A percentile compares a stretch with the other conserved stretches of the same genome.
Conservation (phyloP, 208 protist genomes). For the Trypanosoma melophagium region DNA sequence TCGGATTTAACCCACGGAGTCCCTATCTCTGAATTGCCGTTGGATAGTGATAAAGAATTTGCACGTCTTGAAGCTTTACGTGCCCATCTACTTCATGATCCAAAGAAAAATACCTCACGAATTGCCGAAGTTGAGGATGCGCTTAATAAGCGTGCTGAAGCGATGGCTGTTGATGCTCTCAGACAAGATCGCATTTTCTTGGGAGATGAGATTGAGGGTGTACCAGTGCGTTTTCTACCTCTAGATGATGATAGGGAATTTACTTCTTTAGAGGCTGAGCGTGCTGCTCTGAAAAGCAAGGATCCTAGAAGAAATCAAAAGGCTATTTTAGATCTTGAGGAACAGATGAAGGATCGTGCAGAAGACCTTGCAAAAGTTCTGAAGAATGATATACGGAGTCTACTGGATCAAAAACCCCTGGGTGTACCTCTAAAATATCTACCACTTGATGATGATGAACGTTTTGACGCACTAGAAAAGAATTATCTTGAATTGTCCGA, state of each 20-base stretch:
- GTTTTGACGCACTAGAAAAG: constrained; percentile 52
- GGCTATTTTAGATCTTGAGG: constrained; percentile 59
- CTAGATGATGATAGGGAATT: constrained; percentile 71
- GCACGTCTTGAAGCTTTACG: constrained; percentile 46
- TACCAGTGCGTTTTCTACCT: constrained; percentile 59
- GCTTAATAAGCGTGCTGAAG: constrained; percentile 60
- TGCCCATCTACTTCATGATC: constrained; percentile 55
- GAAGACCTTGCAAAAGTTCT: constrained; percentile 50
- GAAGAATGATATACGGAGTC: constrained; percentile 49
- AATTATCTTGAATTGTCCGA: constrained; percentile 58
- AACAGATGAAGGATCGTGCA: constrained; percentile 74
- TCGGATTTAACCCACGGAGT: constrained; percentile 52
- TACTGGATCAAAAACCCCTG: constrained; percentile 61
- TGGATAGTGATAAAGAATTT: constrained; percentile 67
- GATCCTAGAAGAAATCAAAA: constrained; percentile 40
- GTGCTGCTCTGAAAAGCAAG: constrained; percentile 54
- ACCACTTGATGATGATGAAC: constrained; percentile 46
- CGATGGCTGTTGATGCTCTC: constrained; percentile 59
- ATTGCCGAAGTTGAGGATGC: constrained; percentile 58
- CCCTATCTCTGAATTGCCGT: constrained; percentile 51
- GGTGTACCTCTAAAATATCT: constrained; percentile 60
- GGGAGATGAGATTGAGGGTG: constrained; percentile 61
- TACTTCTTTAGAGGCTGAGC: constrained; percentile 59
- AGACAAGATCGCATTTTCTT: constrained; percentile 81
- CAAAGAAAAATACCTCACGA: constrained; percentile 47